Percentiles rank a stretch among this genome's conserved stretches.
Evolutionary conservation across 2,329 filamentous ascomycete genomes (phyloP).

Genomic region (Nemania bipapillata): DNA sequence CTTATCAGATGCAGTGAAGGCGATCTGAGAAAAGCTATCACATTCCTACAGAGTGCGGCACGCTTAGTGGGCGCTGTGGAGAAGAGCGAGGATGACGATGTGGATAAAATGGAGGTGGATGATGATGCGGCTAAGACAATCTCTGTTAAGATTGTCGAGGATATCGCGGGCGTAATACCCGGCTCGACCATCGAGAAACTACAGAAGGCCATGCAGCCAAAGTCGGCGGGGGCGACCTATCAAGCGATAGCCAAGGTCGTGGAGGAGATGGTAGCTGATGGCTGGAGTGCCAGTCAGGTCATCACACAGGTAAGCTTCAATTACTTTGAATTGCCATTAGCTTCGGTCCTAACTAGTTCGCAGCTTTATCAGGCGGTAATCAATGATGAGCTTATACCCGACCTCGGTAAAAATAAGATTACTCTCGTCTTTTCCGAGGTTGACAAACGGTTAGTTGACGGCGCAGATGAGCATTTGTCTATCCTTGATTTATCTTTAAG

Average conservation of each 20-base stretch:
- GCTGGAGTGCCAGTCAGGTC: slow-evolving; percentile 94
- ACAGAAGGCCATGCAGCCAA: slow-evolving; percentile 79
- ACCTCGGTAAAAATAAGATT: slow-evolving; percentile 90
- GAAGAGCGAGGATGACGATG: slow-evolving; percentile 58
- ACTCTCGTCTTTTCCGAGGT: slow-evolving; percentile 90
- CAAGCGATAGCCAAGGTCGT: slow-evolving; percentile 80
- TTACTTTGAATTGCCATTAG: background rate
- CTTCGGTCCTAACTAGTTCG: slow-evolving; percentile 10
- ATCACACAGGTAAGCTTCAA: slow-evolving; percentile 73
- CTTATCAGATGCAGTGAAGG: slow-evolving; percentile 90
- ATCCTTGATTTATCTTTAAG: slow-evolving; percentile 86
- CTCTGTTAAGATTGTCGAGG: slow-evolving; percentile 83
- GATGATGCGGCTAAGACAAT: slow-evolving; percentile 65
- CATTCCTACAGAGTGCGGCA: slow-evolving; percentile 93
- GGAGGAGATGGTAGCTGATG: slow-evolving; percentile 91
- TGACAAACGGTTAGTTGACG: slow-evolving; percentile 93
- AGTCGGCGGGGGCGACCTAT: slow-evolving; percentile 72
- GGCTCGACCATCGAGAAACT: slow-evolving; percentile 75
- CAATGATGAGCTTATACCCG: slow-evolving; percentile 83
- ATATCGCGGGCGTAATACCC: slow-evolving; percentile 96
- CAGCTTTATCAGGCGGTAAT: slow-evolving; percentile 84
- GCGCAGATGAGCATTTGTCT: slow-evolving; percentile 92
- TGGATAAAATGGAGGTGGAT: slow-evolving; percentile 70
- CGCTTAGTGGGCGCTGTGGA: slow-evolving; percentile 78
- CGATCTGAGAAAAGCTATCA: slow-evolving; percentile 95